Base-by-base conservation (phyloP, 2,329 filamentous ascomycete genomes). In the Lomentospora prolificans region DNA sequence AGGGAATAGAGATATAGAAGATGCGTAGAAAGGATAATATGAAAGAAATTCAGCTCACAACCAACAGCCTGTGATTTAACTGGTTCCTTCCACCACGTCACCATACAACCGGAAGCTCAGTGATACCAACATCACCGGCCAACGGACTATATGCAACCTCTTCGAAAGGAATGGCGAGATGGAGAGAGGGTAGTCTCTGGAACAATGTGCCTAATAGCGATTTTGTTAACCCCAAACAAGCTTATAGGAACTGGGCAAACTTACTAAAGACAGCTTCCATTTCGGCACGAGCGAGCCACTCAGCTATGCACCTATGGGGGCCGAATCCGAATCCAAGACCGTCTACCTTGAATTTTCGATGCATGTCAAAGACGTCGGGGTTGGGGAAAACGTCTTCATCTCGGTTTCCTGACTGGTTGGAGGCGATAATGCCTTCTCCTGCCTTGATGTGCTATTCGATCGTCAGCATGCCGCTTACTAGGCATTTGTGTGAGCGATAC, bases 281-380 rank as follows among this genome's bases (percentile, higher is more conserved):
- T 60, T 77, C 74, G 0, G 68, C 64, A 52, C 69, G 68, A 3
- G 75, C 70, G 8, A 77, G 62, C 44, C 65, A 64, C 60, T 77
- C 74, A 4, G 72, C 74, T 24, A 76, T 65, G 61, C 75, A 77
- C 9, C 73, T 64, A 60, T 77, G 75, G 12, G 69, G 65, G 1
- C 74, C 75, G 59, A 69, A 77, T 0, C 74, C 75, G 61, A 70
- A 77, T 0, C 74, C 75, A 10, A 77, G 65, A 0, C 68, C 68
- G 48, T 71, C 65, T 50, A 70, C 62, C 3, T 59, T 50, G 24
- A 60, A 61, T 33, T 64, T 62, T 22, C 73, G 69, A 58, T 70
- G 66, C 62, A 77, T 71, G 61, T 76, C 64, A 60, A 78, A 78
- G 10, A 56, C 60, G 56, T 76, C 70, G 2, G 73, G 64, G 55